These are phyloP conservation scores for Pseudocercospora macadamiae DNA, from an alignment of 2,329 filamentous ascomycete genomes.

Conservation along the genomic window DNA sequence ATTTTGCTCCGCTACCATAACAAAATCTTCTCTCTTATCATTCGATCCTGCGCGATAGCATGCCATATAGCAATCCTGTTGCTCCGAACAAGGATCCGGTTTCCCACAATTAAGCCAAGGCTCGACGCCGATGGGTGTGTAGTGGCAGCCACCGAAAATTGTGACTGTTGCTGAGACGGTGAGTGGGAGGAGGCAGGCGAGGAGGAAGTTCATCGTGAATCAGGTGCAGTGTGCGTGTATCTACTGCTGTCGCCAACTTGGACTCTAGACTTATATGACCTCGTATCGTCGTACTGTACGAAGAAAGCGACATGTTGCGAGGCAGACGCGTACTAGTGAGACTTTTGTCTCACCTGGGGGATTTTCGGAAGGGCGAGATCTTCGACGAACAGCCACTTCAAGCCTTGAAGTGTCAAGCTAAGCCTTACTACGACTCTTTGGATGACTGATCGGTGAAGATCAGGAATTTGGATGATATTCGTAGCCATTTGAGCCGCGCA, in stretches of 20 bases:
- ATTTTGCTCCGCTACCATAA: background rate
- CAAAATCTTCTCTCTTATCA: conserved; percentile 5
- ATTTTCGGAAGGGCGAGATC: background rate
- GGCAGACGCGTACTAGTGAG: background rate
- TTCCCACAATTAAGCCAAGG: conserved; percentile 11
- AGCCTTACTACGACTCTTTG: too few species aligned
- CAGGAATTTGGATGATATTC: too few species aligned
- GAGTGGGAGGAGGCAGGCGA: background rate
- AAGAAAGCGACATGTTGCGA: background rate
- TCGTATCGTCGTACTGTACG: background rate
- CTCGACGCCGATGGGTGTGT: background rate
- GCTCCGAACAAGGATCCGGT: background rate
- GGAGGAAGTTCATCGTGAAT: background rate
- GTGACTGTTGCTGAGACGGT: background rate
- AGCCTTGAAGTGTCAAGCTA: too few species aligned
- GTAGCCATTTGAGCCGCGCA: too few species aligned
- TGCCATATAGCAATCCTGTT: conserved; percentile 2
- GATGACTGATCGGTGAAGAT: too few species aligned
- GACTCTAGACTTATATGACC: background rate
- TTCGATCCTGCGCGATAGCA: conserved; percentile 1
- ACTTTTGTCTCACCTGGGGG: background rate
- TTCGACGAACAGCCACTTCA: background rate
- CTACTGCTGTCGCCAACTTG: background rate
- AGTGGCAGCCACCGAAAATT: background rate
- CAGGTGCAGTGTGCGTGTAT: background rate